Conservation (phyloP, 129 eudicot species). For the Tagetes patula region DNA sequence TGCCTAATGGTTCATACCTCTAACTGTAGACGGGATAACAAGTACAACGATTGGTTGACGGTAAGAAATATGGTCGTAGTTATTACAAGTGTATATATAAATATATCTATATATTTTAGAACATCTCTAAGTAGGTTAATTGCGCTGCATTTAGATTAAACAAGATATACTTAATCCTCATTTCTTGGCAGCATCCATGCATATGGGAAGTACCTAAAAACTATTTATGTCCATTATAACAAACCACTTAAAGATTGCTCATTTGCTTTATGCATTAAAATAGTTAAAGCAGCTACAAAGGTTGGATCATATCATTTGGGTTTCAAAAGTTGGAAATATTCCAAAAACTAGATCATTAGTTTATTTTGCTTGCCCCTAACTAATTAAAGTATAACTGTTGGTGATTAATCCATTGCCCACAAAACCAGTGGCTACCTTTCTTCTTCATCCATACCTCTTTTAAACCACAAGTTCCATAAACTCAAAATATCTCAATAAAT, state of each 20-base stretch:
- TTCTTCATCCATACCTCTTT: constrained; percentile 8
- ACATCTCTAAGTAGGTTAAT: no score
- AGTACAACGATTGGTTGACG: no score
- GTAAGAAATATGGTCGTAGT: no score
- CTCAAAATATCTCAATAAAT: neutral
- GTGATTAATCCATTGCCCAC: constrained; percentile 22
- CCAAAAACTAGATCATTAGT: constrained; percentile 15
- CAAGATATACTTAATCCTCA: neutral
- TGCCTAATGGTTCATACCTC: no score
- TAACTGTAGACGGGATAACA: no score
- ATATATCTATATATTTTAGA: no score
- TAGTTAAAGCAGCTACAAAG: constrained; percentile 34
- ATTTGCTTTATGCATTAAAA: constrained; percentile 25
- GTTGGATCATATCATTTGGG: constrained; percentile 24
- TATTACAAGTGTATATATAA: no score
- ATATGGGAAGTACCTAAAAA: constrained; percentile 33
- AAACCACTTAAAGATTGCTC: constrained; percentile 27
- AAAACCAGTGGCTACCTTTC: constrained; percentile 19
- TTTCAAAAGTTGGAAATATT: constrained; percentile 28
- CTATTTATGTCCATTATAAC: constrained; percentile 15
- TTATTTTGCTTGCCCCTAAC: constrained; percentile 13
- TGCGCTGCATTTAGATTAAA: neutral
- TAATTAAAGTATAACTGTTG: neutral
- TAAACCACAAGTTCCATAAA: constrained; percentile 28
- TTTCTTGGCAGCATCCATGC: constrained; percentile 29